Base-by-base conservation (phyloP, 106 monocot species). In the Allium fistulosum region DNA sequence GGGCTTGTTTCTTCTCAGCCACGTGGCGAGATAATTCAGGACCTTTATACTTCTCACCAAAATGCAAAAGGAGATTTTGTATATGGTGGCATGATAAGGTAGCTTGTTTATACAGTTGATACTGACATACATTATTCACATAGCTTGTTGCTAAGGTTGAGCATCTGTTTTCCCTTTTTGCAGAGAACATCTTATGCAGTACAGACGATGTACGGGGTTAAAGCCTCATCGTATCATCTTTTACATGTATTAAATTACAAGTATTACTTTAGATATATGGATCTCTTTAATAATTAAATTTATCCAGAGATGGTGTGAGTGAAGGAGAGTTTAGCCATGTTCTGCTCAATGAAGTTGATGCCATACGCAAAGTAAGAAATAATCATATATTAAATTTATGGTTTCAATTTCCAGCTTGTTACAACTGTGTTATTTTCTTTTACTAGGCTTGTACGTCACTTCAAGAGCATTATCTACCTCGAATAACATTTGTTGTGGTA, bases 401-500 rank as follows among this genome's bases (percentile, higher is more conserved):
- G 9, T 49, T 66, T 11, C n/a, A 15, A 9, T 14, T 46, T 63
- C 4, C 51, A 8, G 8, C 10, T 22, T 49, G 11, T 9, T 2
- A 63, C 3, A 9, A 1, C 9, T 4, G 11, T 66, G 17, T 16
- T 17, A 49, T 3, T 17, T 1, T 1, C 17, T 9, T 4, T 65
- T 15, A 49, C 2, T 17, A 91, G 94, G 94, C 94, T 22, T 95
- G 94, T 61, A 50, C 56, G 1, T 85, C 94, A 13, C 13, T 95
- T 12, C 61, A 95, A 17, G 70, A 74, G 6, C 71, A 72, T 1
- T 95, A 88, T 67, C 75, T 87, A 12, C 94, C 94, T 0, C 73
- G 63, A 7, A 74, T 91, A 0, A 95, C 94, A 4, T 95, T 95
- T 83, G 83, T 95, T 17, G 88, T 91, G 17, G 94, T 91, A 18